phyloP scores from a whole-genome alignment of 139 green algal genomes.

The Micractinium sp. region DNA sequence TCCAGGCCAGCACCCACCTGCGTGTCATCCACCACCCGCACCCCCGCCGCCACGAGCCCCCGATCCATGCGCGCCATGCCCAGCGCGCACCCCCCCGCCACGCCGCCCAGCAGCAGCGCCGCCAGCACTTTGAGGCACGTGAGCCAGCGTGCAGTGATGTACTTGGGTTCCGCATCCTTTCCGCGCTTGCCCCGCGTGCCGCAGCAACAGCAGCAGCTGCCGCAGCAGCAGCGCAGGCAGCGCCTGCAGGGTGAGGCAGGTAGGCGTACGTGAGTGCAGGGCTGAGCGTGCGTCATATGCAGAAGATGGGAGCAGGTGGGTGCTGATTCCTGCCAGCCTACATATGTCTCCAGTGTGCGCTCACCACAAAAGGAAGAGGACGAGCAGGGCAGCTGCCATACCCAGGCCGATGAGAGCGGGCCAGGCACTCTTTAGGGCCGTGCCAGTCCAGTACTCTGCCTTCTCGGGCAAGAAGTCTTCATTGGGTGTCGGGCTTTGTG shows the following conservation, averaged over 20 bases:
- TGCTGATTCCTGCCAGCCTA: no score
- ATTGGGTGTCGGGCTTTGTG: conserved; percentile 1
- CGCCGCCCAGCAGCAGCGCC: background rate
- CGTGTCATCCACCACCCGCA: background rate
- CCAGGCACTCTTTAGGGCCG: conserved; percentile 12
- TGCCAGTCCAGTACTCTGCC: conserved; percentile 4
- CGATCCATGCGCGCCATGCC: conserved; percentile 15
- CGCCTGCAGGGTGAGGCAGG: background rate
- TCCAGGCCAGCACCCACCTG: background rate
- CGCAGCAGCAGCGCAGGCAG: conserved; percentile 26
- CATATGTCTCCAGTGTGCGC: background rate
- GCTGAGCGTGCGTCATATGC: no score
- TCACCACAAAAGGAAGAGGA: conserved; percentile 33
- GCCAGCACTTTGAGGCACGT: conserved; percentile 8
- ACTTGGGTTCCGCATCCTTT: background rate
- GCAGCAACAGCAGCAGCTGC: conserved; percentile 2
- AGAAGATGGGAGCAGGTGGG: no score
- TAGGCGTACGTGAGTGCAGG: no score
- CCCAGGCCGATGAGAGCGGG: conserved; percentile 16
- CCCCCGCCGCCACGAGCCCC: background rate
- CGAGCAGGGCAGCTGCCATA: background rate
- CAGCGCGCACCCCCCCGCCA: background rate
- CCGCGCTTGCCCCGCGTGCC: background rate
- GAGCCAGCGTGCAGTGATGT: background rate
- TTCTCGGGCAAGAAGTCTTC: conserved; percentile 4